Conservation (phyloP, 345 rosid genomes). For the Cochlearia excelsa region DNA sequence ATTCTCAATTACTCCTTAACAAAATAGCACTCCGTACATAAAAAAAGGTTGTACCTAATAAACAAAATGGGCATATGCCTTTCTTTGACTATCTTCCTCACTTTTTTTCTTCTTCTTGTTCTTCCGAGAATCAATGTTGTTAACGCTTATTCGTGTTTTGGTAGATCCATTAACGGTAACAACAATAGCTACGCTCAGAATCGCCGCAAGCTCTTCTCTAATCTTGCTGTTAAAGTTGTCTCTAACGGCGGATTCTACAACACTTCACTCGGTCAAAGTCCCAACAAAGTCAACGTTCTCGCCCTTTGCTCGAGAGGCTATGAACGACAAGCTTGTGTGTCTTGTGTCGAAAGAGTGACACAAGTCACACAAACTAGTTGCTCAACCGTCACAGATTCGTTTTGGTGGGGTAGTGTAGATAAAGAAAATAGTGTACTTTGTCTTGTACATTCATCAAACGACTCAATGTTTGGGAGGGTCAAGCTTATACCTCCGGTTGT, state of each 20-base stretch:
- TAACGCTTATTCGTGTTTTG: conserved; percentile 5
- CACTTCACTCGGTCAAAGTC: conserved; percentile 3
- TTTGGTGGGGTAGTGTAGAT: not conserved
- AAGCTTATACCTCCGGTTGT: not conserved
- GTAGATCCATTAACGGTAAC: conserved; percentile 3
- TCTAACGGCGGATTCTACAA: conserved; percentile 6
- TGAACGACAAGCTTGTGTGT: not conserved
- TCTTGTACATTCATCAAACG: conserved; percentile 17
- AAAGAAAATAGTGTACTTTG: not conserved
- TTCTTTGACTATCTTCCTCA: conserved; percentile 16
- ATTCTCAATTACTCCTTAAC: too few species aligned
- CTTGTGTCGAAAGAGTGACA: not conserved
- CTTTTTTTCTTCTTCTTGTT: conserved; percentile 20
- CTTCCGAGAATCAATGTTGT: not conserved
- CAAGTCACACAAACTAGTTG: not conserved
- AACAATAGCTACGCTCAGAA: conserved; percentile 10
- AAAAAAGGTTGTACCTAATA: not conserved
- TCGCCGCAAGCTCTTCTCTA: conserved; percentile 1
- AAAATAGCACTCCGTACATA: too few species aligned
- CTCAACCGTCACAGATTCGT: conserved; percentile 1
- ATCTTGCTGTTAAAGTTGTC: conserved; percentile 3
- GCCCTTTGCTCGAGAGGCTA: conserved; percentile 11
- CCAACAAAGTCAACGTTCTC: conserved; percentile 5
- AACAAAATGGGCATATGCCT: not conserved
- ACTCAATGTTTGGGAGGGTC: conserved; percentile 1